phyloP scores from a whole-genome alignment of 176 grass and related monocot species.

The Aegilops tauschii region DNA sequence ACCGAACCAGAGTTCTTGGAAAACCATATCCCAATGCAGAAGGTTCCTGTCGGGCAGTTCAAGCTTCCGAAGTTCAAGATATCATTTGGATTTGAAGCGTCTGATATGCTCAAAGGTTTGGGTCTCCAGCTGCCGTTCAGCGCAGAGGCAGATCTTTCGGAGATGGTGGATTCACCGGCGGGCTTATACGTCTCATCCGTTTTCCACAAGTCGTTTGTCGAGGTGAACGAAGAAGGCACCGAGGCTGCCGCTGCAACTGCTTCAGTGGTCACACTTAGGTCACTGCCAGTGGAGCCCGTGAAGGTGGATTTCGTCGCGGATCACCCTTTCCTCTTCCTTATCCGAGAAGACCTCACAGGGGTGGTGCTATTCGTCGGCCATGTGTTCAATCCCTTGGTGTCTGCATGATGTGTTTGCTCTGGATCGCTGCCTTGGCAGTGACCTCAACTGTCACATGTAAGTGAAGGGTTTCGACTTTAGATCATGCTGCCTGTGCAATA shows the following conservation, averaged over 20 bases:
- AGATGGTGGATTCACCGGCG: conserved; percentile 49
- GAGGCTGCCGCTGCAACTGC: conserved; percentile 58
- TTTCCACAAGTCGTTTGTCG: conserved; percentile 67
- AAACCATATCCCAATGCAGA: conserved; percentile 37
- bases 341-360: conserved; percentile 54
- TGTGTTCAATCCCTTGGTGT: conserved; percentile 44
- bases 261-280: conserved; percentile 17
- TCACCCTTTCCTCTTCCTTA: conserved; percentile 59
- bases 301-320: conserved; percentile 48
- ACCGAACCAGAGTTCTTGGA: conserved; percentile 57
- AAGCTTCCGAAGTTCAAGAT: conserved; percentile 86
- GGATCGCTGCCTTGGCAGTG: background rate
- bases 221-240: conserved; percentile 89
- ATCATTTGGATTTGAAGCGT: conserved; percentile 62
- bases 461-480: background rate
- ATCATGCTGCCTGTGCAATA: conserved; percentile 28
- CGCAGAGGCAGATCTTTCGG: conserved; percentile 40
- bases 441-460: background rate
- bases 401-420: conserved; percentile 22
- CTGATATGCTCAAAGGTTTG: conserved; percentile 48
- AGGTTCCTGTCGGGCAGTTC: conserved; percentile 54
- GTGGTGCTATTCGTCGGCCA: conserved; percentile 50
- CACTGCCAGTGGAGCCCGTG: background rate
- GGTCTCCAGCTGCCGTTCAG: conserved; percentile 58
- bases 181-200: conserved; percentile 53